A percentile compares a stretch with the other conserved stretches of the same genome.
Evolutionary conservation across 495 filamentous ascomycete genomes (phyloP).

Genomic region (Penicillium canescens): DNA sequence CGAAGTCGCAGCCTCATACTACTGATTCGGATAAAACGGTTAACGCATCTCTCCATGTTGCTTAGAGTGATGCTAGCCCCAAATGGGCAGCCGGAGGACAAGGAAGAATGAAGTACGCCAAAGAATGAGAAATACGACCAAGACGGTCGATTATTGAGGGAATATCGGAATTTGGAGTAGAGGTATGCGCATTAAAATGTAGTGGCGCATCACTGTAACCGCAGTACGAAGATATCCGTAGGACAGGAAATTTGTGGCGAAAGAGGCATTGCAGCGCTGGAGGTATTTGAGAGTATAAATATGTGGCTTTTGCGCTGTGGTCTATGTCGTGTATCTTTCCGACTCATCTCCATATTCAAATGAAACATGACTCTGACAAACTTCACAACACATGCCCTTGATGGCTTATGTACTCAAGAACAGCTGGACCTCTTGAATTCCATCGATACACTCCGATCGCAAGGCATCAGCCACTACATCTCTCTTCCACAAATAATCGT

Average conservation of each 20-base stretch:
- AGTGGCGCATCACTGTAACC: slow-evolving; percentile 9
- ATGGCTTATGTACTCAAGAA: slow-evolving; percentile 28
- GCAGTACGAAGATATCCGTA: not conserved
- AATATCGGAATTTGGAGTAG: not conserved
- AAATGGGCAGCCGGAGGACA: too few species aligned
- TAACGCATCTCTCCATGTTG: too few species aligned
- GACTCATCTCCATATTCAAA: slow-evolving; percentile 1
- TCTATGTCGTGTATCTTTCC: not conserved
- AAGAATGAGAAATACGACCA: slow-evolving; percentile 3
- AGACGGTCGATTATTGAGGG: not conserved
- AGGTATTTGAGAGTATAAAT: slow-evolving; percentile 2
- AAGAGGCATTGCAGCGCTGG: not conserved
- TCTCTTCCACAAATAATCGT: slow-evolving; percentile 62
- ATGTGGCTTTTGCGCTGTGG: slow-evolving; percentile 1
- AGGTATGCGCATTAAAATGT: not conserved
- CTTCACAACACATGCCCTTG: slow-evolving; percentile 14
- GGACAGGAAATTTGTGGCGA: not conserved
- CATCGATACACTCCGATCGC: slow-evolving; percentile 55
- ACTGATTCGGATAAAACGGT: too few species aligned
- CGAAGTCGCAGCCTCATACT: too few species aligned
- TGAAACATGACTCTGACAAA: slow-evolving; percentile 3
- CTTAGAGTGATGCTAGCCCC: too few species aligned
- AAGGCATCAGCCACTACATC: slow-evolving; percentile 59
- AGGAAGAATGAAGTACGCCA: slow-evolving; percentile 1
- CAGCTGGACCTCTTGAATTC: slow-evolving; percentile 53